A percentile compares a stretch with the other conserved stretches of the same genome.
These are phyloP conservation scores for Bigelowiella natans DNA, from an alignment of 78 protist genomes.

Conservation along the genomic window DNA sequence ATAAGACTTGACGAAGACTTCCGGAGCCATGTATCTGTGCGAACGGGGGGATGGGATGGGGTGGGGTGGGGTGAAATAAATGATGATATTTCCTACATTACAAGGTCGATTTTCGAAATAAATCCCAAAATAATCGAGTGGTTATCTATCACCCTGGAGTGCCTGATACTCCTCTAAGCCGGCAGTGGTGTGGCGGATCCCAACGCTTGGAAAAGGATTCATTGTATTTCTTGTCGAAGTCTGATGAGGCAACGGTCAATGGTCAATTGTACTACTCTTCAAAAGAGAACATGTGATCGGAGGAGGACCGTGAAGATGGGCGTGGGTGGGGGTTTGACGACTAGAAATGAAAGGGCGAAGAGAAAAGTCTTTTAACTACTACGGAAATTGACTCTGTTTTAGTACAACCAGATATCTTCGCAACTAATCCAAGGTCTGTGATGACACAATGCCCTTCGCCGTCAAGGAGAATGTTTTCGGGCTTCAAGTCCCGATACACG, in stretches of 20 bases:
- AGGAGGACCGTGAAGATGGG: too few relatives aligned
- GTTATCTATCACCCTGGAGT: constrained; percentile 1
- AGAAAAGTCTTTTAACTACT: too few relatives aligned
- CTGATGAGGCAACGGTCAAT: too few relatives aligned
- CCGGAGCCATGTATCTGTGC: neutral
- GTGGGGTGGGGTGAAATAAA: neutral
- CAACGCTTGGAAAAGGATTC: neutral
- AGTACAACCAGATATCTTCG: neutral
- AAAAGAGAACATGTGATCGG: too few relatives aligned
- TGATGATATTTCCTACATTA: too few relatives aligned
- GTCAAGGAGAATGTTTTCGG: neutral
- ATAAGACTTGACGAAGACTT: neutral
- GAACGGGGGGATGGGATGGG: too few relatives aligned
- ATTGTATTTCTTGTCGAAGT: neutral
- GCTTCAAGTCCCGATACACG: neutral
- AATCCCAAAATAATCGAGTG: too few relatives aligned
- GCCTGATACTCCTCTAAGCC: neutral
- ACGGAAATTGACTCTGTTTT: too few relatives aligned
- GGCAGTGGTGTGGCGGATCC: neutral
- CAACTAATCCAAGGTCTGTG: neutral
- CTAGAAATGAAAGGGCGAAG: too few relatives aligned
- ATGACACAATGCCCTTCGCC: neutral
- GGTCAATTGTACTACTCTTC: too few relatives aligned
- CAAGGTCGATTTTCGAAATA: too few relatives aligned
- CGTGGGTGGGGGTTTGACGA: too few relatives aligned